Evolutionary conservation across 1,139 yeast species (phyloP), one percentile per base, ranked within the genome.

Genomic region (Hyphopichia khmerensis): DNA sequence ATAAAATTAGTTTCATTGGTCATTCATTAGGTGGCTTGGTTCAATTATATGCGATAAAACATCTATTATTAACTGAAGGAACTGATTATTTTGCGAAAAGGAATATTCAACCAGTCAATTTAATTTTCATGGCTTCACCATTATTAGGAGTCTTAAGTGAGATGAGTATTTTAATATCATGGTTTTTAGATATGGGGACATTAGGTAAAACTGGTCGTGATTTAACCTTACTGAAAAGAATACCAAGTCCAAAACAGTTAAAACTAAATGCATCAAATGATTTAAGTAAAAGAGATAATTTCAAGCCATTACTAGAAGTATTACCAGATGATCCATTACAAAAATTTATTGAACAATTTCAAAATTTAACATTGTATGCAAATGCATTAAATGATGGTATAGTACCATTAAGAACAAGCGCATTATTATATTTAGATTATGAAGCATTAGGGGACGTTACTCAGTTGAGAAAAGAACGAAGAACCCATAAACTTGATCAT

Each of bases 161-260:
- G 58, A 87, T 90, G 57, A 96, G 97, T 1, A 82, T 84, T 9
- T 84, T 86, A 51, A 83, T 95, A 33, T 88, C 91, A 48, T 73
- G 91, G 56, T 89, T 93, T 2, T 70, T 93, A 19, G 87, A 86
- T 54, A 78, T 88, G 38, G 99, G 99, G 0, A 77, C 93, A 33
- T 86, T 89, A 11, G 99, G 99, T 1, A 84, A 83, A 53, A 87
- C 98, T 0, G 99, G 99, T 0, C 86, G 89, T 51, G 99, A 93
- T 57, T 66, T 93, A 48, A 93, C 96, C 0, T 70, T 95, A 33
- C 60, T 57, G 53, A 62, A 55, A 40, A 55, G 60, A 43, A 39
- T 64, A 19, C 62, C 64, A 4, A 52, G 53, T 37, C 38, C 58
- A 16, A 44, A 44, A 38, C 50, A 45, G 29, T 32, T 48, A 27